Evolutionary conservation across 1,139 yeast species (phyloP).

Genomic region (Debaryomyces udenii): DNA sequence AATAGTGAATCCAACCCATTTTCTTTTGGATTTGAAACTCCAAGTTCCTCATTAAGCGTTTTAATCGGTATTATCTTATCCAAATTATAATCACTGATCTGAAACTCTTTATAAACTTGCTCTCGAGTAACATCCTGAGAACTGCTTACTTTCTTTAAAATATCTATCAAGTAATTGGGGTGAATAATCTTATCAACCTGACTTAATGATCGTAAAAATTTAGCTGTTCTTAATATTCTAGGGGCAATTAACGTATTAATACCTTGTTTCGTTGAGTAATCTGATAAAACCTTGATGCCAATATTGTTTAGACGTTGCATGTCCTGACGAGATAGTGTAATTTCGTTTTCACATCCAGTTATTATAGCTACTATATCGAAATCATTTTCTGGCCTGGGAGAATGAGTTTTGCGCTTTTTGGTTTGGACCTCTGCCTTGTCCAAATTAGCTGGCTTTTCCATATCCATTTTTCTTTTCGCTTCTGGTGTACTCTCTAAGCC

Average conservation of each 20-base stretch:
- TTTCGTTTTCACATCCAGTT: slow-evolving; percentile 63
- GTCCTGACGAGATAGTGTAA: slow-evolving; percentile 42
- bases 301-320: slow-evolving; percentile 28
- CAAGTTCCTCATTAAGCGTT: slow-evolving; percentile 39
- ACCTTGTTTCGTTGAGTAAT: slow-evolving; percentile 25
- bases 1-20: slow-evolving; percentile 26
- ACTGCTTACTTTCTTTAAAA: slow-evolving; percentile 29
- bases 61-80: slow-evolving; percentile 35
- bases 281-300: slow-evolving; percentile 46
- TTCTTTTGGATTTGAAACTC: slow-evolving; percentile 19
- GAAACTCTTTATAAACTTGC: slow-evolving; percentile 23
- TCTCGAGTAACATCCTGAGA: slow-evolving; percentile 22
- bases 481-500: slow-evolving; percentile 26
- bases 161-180: slow-evolving; percentile 49
- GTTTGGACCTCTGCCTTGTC: slow-evolving; percentile 8
- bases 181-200: slow-evolving; percentile 45
- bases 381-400: slow-evolving; percentile 11
- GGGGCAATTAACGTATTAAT: slow-evolving; percentile 72
- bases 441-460: slow-evolving; percentile 12
- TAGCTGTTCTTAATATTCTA: slow-evolving; percentile 77
- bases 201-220: slow-evolving; percentile 60
- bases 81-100: slow-evolving; percentile 36
- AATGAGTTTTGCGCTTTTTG: slow-evolving; percentile 12
- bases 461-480: slow-evolving; percentile 15
- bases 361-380: slow-evolving; percentile 47